phyloP scores from a whole-genome alignment of 345 rosid genomes.

The Heritiera fomes region DNA sequence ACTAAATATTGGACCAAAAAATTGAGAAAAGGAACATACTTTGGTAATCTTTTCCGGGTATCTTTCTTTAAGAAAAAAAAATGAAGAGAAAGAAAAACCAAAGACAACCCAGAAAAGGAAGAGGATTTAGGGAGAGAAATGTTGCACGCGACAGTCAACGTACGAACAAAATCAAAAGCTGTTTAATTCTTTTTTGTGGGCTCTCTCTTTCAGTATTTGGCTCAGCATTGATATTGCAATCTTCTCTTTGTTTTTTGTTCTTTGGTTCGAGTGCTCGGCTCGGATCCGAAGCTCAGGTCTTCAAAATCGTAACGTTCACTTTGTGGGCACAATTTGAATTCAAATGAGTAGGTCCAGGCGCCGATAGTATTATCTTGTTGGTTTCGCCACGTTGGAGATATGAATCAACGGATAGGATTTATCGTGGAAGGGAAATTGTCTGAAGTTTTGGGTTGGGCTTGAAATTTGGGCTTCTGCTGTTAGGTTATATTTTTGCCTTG shows the following conservation, averaged over 20 bases:
- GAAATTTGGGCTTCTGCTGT: neutral
- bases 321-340: conserved; percentile 28
- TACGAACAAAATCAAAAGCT: neutral
- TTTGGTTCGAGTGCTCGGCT: conserved; percentile 11
- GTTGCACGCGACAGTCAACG: neutral
- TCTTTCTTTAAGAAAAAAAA: neutral
- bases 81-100: neutral
- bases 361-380: conserved; percentile 20
- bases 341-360: conserved; percentile 25
- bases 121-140: conserved; percentile 5
- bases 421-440: neutral
- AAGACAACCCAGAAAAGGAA: neutral
- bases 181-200: neutral
- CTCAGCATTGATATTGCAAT: neutral
- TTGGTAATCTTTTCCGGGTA: conserved; percentile 3
- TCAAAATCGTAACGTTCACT: conserved; percentile 33
- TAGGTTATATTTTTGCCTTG: neutral
- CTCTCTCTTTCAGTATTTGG: neutral
- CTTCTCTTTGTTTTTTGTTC: neutral
- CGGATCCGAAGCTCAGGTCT: conserved; percentile 9
- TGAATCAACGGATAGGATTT: conserved; percentile 10
- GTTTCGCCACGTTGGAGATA: neutral
- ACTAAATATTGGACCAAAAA: neutral
- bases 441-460: neutral
- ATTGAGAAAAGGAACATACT: neutral